phyloP scores from a whole-genome alignment of 192 early-diverging fungal genomes.

The Rhizoclosmatium sp. region DNA sequence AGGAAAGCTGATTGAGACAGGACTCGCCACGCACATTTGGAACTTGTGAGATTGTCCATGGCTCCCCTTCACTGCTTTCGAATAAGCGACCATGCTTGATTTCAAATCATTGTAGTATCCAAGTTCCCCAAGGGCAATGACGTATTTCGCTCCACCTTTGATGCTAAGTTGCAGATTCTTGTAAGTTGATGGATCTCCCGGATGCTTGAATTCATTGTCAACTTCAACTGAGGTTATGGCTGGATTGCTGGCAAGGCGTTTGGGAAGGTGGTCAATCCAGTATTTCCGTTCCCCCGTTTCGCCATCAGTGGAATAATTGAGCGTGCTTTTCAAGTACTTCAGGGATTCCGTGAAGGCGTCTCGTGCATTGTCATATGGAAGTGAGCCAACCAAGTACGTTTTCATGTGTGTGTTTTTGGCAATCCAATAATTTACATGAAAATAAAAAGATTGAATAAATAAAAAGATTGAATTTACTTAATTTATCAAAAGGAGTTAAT shows the following conservation, averaged over 20 bases:
- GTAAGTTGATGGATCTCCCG: neutral
- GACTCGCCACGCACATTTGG: neutral
- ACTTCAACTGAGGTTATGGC: neutral
- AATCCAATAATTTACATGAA: too few species aligned
- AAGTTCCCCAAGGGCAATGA: neutral
- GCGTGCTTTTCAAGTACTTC: too few species aligned
- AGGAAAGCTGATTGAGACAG: neutral
- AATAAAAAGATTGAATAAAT: too few species aligned
- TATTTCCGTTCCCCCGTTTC: too few species aligned
- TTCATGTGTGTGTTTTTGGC: too few species aligned
- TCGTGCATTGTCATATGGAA: too few species aligned
- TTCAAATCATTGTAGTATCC: neutral
- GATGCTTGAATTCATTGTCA: conserved; percentile 2
- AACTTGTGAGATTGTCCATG: neutral
- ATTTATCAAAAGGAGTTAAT: neutral
- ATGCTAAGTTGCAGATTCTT: neutral
- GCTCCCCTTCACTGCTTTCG: neutral
- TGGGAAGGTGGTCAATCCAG: neutral
- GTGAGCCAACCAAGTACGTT: too few species aligned
- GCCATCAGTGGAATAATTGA: too few species aligned
- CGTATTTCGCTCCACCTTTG: neutral
- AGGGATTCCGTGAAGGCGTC: too few species aligned
- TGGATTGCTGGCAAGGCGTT: neutral
- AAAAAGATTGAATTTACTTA: too few species aligned
- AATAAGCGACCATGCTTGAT: neutral